Base-by-base conservation (phyloP, 352 stramenopile species). In the Aphanomyces cochlioides region DNA sequence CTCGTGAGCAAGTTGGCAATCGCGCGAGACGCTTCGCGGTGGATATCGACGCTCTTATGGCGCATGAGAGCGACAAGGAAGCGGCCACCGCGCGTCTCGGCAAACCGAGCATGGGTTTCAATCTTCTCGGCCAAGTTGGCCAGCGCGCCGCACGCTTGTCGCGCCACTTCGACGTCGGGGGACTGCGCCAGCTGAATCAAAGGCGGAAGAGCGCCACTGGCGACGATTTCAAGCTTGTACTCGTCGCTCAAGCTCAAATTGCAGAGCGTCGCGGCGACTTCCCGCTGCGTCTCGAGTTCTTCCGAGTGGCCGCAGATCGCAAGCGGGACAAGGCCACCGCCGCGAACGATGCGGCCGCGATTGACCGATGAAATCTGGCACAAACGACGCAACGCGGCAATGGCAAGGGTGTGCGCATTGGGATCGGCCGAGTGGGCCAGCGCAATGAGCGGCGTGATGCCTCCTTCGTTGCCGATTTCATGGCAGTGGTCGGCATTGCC, bases 61-160 rank as follows among this genome's bases (percentile, higher is more conserved):
- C 90, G 86, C 78, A 98, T 87, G 10, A 96, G 74, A 7, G 75
- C 82, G 40, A 92, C 89, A 2, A 93, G 66, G 61, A 90, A 92
- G 37, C 77, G 75, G 5, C 89, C 87, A 47, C 90, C 90, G 5
- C 81, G 79, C 59, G 80, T 80, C 2, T 80, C 80, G 1, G 82
- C 85, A 45, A 99, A 97, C 38, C 82, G 73, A n/a, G 85, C 75
- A 77, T 98, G 96, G 2, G 92, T 98, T 39, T 98, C 89, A 21
- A 97, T 73, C 56, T 98, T 92, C 73, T 98, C 96, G 2, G 95
- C 91, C 0, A 99, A 76, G 72, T 98, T 98, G 21, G 92, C 95
- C 3, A 98, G 79, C 28, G 94, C 88, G 10, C 93, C 92, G 40
- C 97, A 95, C 19, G 92, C 87, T 60, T 98, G 88, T 5, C 90